Evolutionary conservation across 257 asterid genomes (phyloP), one percentile per base, ranked within the genome.

Genomic region (Gentiana dahurica): DNA sequence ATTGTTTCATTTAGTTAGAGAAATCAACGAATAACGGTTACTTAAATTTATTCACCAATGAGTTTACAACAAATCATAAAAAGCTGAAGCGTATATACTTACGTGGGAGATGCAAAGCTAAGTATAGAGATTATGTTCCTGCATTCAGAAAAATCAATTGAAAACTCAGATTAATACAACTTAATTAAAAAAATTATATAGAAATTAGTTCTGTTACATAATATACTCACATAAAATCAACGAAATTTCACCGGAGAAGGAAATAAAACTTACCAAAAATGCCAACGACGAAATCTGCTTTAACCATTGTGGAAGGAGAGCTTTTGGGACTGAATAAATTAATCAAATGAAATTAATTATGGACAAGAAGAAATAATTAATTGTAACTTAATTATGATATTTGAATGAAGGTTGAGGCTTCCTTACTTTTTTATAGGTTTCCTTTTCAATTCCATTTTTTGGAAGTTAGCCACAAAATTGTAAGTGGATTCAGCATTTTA

Each of bases 101-200:
- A 65, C 75, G 57, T 61, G 3, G 75, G 73, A 55, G 77, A 67
- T 46, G 58, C 66, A 34, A 61, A 55, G n/a, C 54, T 43, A 2
- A 65, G 48, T 13, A 70, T 35, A 13, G 75, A 64, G 62, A 65
- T 57, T 35, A 57, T 57, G 49, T 62, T 66, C 34, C 77, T 66
- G 63, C 60, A 47, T 41, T 8, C 34, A 15, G 11, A 12, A 2
- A 36, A 2, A 39, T 55, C 13, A 37, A 49, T 56, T 5, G 3
- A 5, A 8, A 59, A 34, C 12, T 41, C 4, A 10, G 8, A 1
- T 13, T 15, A 8, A 6, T 50, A 15, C 0, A 33, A 37, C 2
- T 34, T 8, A 2, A 48, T 11, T 7, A 9, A 59, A 0, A 9
- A 3, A 45, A 12, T 24, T 24, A 24, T 24, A 24, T 24, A 24